Percentiles rank a stretch among this genome's conserved stretches.
Conservation (phyloP, 202 grass and related monocot species). For the Setaria italica region DNA sequence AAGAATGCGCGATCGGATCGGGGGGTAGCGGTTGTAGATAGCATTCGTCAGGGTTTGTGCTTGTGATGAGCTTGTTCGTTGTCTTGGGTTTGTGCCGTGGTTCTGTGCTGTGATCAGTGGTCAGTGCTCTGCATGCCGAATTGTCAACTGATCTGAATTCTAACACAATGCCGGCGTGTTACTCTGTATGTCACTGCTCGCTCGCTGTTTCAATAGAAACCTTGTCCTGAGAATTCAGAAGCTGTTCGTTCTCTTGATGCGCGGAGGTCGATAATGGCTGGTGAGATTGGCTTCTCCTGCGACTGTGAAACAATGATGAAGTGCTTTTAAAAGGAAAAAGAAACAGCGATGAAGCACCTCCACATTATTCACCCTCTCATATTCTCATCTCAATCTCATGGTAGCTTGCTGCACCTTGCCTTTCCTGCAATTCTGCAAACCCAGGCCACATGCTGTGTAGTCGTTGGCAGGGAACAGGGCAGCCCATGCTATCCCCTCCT, state of each 20-base stretch:
- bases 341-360: conserved; percentile 19
- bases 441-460: conserved; percentile 10
- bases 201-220: background rate
- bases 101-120: conserved; percentile 26
- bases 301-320: too few relatives aligned
- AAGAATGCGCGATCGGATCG: conserved; percentile 23
- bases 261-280: background rate
- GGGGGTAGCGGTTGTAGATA: conserved; percentile 50
- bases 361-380: background rate
- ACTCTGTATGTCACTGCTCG: background rate
- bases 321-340: too few relatives aligned
- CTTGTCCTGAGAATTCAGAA: background rate
- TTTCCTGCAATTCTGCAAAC: conserved; percentile 35
- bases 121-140: background rate
- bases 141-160: background rate
- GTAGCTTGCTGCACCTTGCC: conserved; percentile 17
- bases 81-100: background rate
- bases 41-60: conserved; percentile 29
- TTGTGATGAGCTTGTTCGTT: background rate
- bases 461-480: conserved; percentile 27
- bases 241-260: background rate
- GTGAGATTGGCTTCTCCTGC: too few relatives aligned
- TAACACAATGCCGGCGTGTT: background rate
- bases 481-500: background rate
- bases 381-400: background rate